Percentiles rank a stretch among this genome's conserved stretches.
Evolutionary conservation across 345 rosid species (phyloP).

Genomic region (Triadica sebifera): DNA sequence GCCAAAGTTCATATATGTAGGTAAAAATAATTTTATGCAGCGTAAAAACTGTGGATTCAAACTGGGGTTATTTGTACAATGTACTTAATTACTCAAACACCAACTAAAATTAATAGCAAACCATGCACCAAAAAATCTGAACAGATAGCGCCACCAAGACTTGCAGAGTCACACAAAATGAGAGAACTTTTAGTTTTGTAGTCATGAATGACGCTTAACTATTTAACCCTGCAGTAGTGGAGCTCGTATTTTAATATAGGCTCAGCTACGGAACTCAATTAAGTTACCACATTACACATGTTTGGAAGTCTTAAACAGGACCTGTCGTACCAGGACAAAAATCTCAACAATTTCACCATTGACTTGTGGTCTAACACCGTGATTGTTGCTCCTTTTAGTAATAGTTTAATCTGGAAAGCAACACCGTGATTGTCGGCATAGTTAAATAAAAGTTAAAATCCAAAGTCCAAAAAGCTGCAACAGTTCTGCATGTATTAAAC

Average conservation of each 20-base stretch:
- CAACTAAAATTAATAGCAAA: not conserved
- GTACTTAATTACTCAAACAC: not conserved
- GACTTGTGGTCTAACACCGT: not conserved
- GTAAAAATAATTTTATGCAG: not conserved
- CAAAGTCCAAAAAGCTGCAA: constrained; percentile 12
- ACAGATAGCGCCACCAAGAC: not conserved
- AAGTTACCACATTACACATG: not conserved
- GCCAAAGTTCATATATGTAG: not conserved
- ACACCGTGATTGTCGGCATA: constrained; percentile 15
- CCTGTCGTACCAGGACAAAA: not conserved
- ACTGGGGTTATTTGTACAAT: not conserved
- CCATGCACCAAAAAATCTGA: not conserved
- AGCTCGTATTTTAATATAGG: not conserved
- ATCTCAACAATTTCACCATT: not conserved
- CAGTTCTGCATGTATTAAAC: not conserved
- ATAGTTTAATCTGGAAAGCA: not conserved
- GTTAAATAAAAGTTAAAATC: not conserved
- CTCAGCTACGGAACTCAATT: not conserved
- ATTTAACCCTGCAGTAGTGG: not conserved
- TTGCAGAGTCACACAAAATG: not conserved
- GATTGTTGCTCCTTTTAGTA: not conserved
- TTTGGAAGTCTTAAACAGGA: not conserved
- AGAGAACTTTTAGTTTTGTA: not conserved
- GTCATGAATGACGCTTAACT: not conserved
- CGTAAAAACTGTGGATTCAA: not conserved